A percentile compares a stretch with the other conserved stretches of the same genome.
Evolutionary conservation across 2,329 filamentous ascomycete genomes (phyloP).

Genomic region (Didymella arachidicola): DNA sequence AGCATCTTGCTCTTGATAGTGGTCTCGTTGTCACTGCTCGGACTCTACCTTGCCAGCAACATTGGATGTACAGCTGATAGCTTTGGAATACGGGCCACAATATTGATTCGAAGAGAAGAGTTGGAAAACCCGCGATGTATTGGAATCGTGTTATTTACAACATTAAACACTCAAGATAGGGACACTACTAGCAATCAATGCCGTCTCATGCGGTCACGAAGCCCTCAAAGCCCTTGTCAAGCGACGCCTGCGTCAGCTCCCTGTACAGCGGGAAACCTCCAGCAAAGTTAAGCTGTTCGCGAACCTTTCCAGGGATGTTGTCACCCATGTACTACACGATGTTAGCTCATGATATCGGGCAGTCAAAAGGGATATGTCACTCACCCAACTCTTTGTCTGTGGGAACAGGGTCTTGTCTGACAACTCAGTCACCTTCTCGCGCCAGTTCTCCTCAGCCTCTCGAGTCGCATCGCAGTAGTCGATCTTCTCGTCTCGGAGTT

Average conservation of each 20-base stretch:
- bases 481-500: conserved; percentile 49
- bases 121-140: neutral
- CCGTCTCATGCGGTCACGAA: conserved; percentile 42
- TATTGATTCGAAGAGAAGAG: neutral
- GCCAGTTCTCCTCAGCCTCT: conserved; percentile 55
- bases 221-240: conserved; percentile 49
- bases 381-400: conserved; percentile 6
- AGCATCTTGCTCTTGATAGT: neutral
- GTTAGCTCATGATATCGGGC: neutral
- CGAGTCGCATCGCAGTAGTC: conserved; percentile 52
- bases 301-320: conserved; percentile 56
- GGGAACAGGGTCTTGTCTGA: conserved; percentile 54
- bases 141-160: conserved; percentile 1
- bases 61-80: neutral
- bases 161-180: conserved; percentile 6
- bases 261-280: conserved; percentile 54
- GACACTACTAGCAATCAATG: neutral
- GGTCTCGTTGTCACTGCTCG: neutral
- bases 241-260: conserved; percentile 48
- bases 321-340: conserved; percentile 54
- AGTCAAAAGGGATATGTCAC: neutral
- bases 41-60: neutral
- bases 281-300: conserved; percentile 56
- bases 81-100: neutral
- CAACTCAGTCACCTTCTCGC: conserved; percentile 50